phyloP scores from a whole-genome alignment of 768 basidiomycete species.

The Pleurotus giganteus region DNA sequence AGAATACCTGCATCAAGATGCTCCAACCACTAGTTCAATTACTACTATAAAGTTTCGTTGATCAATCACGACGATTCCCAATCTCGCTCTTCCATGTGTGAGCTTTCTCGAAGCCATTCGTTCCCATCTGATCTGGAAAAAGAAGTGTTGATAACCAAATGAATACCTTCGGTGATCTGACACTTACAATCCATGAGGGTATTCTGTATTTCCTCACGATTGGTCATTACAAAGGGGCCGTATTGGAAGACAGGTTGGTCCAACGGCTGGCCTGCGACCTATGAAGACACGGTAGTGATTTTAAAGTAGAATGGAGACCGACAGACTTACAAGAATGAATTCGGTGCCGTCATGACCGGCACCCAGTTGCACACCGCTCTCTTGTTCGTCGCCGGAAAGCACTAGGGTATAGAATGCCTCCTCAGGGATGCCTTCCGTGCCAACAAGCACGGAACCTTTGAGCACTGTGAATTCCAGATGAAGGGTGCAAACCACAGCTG shows the following conservation, averaged over 20 bases:
- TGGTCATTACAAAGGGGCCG: slow-evolving; percentile 87
- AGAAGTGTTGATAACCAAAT: slow-evolving; percentile 11
- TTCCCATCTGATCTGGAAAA: slow-evolving; percentile 59
- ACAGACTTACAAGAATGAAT: slow-evolving; percentile 64
- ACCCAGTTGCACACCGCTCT: slow-evolving; percentile 69
- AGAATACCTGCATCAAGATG: neutral
- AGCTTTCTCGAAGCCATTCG: slow-evolving; percentile 90
- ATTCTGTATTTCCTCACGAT: slow-evolving; percentile 73
- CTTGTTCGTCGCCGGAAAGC: slow-evolving; percentile 54
- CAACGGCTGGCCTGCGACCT: slow-evolving; percentile 86
- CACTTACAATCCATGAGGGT: slow-evolving; percentile 78
- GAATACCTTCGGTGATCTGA: neutral
- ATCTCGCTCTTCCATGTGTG: slow-evolving; percentile 87
- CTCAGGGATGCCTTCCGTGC: slow-evolving; percentile 43
- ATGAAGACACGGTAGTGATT: neutral
- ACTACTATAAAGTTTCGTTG: neutral
- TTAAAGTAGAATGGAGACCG: neutral
- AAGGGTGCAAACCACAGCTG: neutral
- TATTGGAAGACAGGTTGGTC: slow-evolving; percentile 88
- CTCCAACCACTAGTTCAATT: too few species aligned
- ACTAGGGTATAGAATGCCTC: slow-evolving; percentile 79
- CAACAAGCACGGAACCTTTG: slow-evolving; percentile 66
- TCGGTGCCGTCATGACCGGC: slow-evolving; percentile 64
- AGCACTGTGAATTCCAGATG: slow-evolving; percentile 40
- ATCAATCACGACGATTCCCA: slow-evolving; percentile 37